A percentile compares a stretch with the other conserved stretches of the same genome.
Conservation (phyloP, 2,329 filamentous ascomycete species). For the Spiromastix sp. region DNA sequence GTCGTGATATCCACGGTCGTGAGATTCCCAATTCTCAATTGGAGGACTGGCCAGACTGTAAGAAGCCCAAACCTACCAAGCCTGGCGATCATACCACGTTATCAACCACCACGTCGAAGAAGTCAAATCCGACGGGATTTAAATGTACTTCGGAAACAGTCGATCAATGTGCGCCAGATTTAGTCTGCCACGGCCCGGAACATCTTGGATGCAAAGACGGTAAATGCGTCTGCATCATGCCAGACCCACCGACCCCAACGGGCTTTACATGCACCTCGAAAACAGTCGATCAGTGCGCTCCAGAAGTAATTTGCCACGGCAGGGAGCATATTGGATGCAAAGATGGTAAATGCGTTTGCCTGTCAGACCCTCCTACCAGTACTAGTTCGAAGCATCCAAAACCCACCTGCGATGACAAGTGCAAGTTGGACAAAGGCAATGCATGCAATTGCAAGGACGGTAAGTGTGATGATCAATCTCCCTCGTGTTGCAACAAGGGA, state of each 20-base stretch:
- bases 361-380: constrained; percentile 1
- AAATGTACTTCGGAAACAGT: constrained; percentile 5
- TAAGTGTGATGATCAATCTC: no score
- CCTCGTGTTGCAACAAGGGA: no score
- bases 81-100: neutral
- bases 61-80: neutral
- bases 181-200: constrained; percentile 5
- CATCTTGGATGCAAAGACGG: constrained; percentile 2
- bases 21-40: constrained; percentile 1
- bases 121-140: constrained; percentile 4
- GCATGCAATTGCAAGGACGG: no score
- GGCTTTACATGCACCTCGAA: constrained; percentile 5
- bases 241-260: constrained; percentile 4
- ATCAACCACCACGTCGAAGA: neutral
- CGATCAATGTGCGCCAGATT: constrained; percentile 2
- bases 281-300: constrained; percentile 4
- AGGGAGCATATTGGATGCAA: constrained; percentile 1
- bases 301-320: constrained; percentile 4
- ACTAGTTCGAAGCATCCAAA: no score
- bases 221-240: constrained; percentile 4
- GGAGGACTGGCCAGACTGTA: neutral
- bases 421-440: no score
- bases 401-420: no score
- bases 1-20: constrained; percentile 3
- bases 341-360: constrained; percentile 5